phyloP scores from a whole-genome alignment of 805 yeast genomes.

The Ogataea trehaloabstinens region DNA sequence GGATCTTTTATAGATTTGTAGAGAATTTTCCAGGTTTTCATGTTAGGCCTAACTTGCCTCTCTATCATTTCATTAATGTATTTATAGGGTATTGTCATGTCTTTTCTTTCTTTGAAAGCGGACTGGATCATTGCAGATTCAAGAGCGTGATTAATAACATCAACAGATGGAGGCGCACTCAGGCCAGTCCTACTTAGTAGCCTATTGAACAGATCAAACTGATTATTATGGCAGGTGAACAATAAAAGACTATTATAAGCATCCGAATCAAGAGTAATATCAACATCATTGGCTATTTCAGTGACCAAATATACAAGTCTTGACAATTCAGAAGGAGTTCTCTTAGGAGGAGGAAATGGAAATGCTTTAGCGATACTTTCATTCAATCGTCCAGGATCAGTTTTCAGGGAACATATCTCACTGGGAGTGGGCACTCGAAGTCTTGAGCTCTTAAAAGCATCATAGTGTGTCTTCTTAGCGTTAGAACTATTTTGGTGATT shows the following conservation, averaged over 20 bases:
- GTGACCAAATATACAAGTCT: no score
- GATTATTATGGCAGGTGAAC: neutral
- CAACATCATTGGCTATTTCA: no score
- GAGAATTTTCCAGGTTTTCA: conserved; percentile 5
- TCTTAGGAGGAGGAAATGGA: neutral
- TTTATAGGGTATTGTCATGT: neutral
- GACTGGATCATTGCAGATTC: conserved; percentile 1
- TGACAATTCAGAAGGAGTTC: no score
- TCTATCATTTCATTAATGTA: conserved; percentile 5
- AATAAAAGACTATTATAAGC: conserved; percentile 5
- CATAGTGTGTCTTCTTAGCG: no score
- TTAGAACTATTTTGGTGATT: no score
- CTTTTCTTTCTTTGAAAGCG: neutral
- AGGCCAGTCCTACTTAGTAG: conserved; percentile 4
- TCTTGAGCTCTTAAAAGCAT: no score
- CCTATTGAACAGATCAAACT: conserved; percentile 3
- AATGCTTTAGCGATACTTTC: neutral
- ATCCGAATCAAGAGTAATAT: neutral
- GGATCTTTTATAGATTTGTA: conserved; percentile 3
- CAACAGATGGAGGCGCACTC: no score
- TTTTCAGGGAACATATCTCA: no score
- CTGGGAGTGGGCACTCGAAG: no score
- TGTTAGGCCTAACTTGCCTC: conserved; percentile 5
- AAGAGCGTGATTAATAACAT: conserved; percentile 4
- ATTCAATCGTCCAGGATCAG: neutral